phyloP scores from a whole-genome alignment of 2,329 filamentous ascomycete genomes.

The Macrophomina pseudophaseolina region DNA sequence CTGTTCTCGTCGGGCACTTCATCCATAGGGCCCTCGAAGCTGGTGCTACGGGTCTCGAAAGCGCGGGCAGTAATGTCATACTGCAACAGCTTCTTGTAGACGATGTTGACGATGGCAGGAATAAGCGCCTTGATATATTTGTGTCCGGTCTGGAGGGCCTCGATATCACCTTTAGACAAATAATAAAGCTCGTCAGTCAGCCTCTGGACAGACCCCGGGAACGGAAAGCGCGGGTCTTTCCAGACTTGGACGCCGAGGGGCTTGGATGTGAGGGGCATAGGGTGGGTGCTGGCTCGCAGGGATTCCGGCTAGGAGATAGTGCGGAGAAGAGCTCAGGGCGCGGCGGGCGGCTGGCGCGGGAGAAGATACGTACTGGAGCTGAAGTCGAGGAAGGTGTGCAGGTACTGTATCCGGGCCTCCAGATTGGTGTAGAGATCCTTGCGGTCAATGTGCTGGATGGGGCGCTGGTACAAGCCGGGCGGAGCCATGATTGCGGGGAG shows the following conservation, averaged over 20 bases:
- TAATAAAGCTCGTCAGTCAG: slow-evolving; percentile 1
- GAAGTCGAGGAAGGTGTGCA: slow-evolving; percentile 79
- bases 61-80: slow-evolving; percentile 83
- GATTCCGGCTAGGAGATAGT: background rate
- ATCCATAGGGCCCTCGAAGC: slow-evolving; percentile 71
- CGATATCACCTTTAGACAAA: slow-evolving; percentile 65
- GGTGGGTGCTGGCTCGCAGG: background rate
- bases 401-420: slow-evolving; percentile 71
- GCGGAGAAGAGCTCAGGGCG: slow-evolving; percentile 5
- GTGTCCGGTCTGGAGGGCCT: slow-evolving; percentile 69
- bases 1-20: slow-evolving; percentile 68
- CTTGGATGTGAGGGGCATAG: background rate
- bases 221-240: background rate
- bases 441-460: slow-evolving; percentile 68
- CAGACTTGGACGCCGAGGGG: background rate
- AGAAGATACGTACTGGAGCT: slow-evolving; percentile 61
- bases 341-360: slow-evolving; percentile 18
- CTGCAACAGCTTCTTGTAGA: slow-evolving; percentile 79
- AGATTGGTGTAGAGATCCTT: slow-evolving; percentile 74
- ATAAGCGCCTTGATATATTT: slow-evolving; percentile 85
- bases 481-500: slow-evolving; percentile 12
- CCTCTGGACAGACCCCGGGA: background rate
- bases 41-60: slow-evolving; percentile 66
- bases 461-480: slow-evolving; percentile 30
- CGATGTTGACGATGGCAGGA: slow-evolving; percentile 81